Evolutionary conservation across 164 flowering plant species (phyloP), one percentile per base, ranked within the genome.

Genomic region (Piper betle): DNA sequence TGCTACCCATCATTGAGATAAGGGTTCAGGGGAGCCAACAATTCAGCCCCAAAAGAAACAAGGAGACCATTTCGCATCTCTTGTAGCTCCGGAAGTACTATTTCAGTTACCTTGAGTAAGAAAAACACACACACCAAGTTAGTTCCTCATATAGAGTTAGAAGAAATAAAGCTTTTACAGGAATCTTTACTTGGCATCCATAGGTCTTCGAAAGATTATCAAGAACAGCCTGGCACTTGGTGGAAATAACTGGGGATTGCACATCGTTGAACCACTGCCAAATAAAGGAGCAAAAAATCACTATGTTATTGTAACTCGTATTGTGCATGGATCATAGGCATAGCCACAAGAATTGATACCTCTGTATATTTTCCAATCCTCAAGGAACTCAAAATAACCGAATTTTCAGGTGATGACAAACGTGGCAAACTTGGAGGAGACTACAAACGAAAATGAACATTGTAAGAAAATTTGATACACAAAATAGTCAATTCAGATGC

Each of bases 241-340:
- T 75, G 99, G 82, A n/a, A 25, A 93, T 84, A 37, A 88, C 92
- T 72, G 82, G 53, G 33, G 82, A 63, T n/a, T 74, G 63, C 17
- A 90, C 97, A 78, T 93, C 96, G 75, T 86, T 78, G 69, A 93
- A 93, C 99, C 99, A 93, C 98, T 93, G 84, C 76, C 77, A 61
- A 6, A 39, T 37, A 71, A 55, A 52, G 60, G 18, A 53, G 72
- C 42, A 56, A 2, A 46, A 43, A 61, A 12, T n/a, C 33, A 25
- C 33, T 19, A 57, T 60, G 18, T 15, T 5, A 2, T 38, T 58
- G 39, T 58, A 38, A 17, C 17, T 18, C 7, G 10, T 0, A 25
- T 2, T 0, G 18, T 10, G 17, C 57, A 16, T 18, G 18, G 37
- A 55, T 7, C 15, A 33, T 55, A n/a, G n/a, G n/a, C n/a, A n/a